These are phyloP conservation scores for Phytophthora sojae DNA, from an alignment of 352 stramenopile species.

Conservation along the genomic window DNA sequence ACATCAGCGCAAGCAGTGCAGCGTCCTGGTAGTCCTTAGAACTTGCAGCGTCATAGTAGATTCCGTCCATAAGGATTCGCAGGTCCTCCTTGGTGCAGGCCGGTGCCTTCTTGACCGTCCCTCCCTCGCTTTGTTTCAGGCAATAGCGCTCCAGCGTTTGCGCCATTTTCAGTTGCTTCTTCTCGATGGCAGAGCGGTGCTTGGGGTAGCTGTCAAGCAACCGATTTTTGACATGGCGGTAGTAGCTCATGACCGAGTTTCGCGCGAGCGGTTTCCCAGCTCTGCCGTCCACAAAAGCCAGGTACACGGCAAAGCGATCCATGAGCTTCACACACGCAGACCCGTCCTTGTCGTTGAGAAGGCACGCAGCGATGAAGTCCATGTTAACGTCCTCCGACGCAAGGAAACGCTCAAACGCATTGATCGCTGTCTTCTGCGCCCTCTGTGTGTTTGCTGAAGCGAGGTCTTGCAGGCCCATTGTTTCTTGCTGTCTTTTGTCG, in stretches of 20 bases:
- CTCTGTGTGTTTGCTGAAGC: constrained; percentile 10
- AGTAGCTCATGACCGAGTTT: constrained; percentile 30
- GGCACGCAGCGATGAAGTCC: constrained; percentile 19
- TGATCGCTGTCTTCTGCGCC: constrained; percentile 9
- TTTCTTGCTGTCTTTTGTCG: constrained; percentile 2
- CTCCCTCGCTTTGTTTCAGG: constrained; percentile 15
- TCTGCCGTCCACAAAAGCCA: constrained; percentile 9
- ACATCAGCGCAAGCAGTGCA: constrained; percentile 19
- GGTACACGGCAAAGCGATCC: constrained; percentile 18
- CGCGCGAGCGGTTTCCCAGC: neutral
- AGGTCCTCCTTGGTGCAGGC: constrained; percentile 23
- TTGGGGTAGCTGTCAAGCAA: constrained; percentile 21
- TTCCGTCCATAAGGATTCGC: constrained; percentile 17
- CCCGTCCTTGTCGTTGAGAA: constrained; percentile 1
- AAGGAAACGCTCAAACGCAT: constrained; percentile 28
- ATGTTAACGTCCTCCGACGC: constrained; percentile 21
- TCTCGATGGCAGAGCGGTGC: constrained; percentile 11
- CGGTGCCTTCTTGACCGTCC: constrained; percentile 21
- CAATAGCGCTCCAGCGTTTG: constrained; percentile 33
- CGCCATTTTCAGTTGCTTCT: constrained; percentile 18
- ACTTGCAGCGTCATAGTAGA: constrained; percentile 7
- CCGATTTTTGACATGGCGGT: constrained; percentile 28
- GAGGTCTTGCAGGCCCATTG: constrained; percentile 23
- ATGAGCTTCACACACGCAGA: constrained; percentile 25
- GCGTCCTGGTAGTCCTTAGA: constrained; percentile 34